These are phyloP conservation scores for Cadophora luteo-olivacea DNA, from an alignment of 2,329 filamentous ascomycete genomes.

Conservation along the genomic window DNA sequence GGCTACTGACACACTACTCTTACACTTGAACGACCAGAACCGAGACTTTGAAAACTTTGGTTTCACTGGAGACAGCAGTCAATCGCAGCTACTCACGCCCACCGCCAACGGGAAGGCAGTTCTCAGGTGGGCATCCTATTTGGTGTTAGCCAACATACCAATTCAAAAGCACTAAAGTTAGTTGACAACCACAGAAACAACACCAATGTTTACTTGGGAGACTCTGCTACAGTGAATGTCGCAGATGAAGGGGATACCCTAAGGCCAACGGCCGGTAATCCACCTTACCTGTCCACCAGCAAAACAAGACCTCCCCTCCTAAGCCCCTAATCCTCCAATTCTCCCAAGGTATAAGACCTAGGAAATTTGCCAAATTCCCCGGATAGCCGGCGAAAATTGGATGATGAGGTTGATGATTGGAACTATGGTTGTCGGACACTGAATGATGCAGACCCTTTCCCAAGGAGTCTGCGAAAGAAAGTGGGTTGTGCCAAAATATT, in stretches of 20 bases:
- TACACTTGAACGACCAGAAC: too few relatives aligned
- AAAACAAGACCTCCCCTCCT: constrained; percentile 11
- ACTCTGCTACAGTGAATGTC: constrained; percentile 14
- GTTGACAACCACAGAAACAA: constrained; percentile 6
- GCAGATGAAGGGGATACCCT: constrained; percentile 13
- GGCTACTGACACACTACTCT: too few relatives aligned
- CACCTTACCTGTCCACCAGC: constrained; percentile 18
- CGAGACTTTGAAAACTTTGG: too few relatives aligned
- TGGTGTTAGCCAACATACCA: constrained; percentile 5
- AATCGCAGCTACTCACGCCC: constrained; percentile 15
- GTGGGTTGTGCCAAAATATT: background rate
- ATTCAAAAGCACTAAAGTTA: background rate
- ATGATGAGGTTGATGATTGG: background rate
- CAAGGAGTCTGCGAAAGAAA: constrained; percentile 11
- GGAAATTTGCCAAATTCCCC: background rate
- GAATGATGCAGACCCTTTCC: constrained; percentile 8
- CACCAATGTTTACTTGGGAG: constrained; percentile 8
- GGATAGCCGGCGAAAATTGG: constrained; percentile 7
- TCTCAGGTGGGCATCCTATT: constrained; percentile 6
- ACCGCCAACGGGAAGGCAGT: constrained; percentile 11
- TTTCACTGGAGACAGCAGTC: constrained; percentile 4
- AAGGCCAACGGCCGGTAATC: background rate
- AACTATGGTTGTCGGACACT: background rate
- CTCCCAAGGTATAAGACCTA: constrained; percentile 16
- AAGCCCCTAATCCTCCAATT: constrained; percentile 17